Percentiles rank a stretch among this genome's conserved stretches.
Conservation (phyloP, 257 asterid genomes). For the Primulina eburnea region DNA sequence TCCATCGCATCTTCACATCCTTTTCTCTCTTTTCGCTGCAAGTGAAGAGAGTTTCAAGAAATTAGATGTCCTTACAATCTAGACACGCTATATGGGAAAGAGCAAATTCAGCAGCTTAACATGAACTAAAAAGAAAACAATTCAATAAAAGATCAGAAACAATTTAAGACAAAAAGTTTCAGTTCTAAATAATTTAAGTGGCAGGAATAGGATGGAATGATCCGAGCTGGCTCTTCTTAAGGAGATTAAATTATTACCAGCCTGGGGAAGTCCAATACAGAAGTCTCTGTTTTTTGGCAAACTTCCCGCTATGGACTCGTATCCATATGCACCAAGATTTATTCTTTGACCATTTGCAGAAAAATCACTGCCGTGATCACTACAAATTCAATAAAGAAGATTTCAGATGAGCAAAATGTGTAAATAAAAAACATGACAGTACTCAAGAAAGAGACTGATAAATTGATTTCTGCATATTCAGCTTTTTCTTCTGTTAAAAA, state of each 20-base stretch:
- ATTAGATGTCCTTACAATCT: neutral
- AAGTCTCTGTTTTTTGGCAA: constrained; percentile 33
- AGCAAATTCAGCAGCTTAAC: neutral
- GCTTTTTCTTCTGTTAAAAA: no score
- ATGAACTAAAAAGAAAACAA: neutral
- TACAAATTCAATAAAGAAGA: constrained; percentile 28
- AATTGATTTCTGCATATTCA: neutral
- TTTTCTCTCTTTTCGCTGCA: constrained; percentile 46
- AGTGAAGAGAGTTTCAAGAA: constrained; percentile 22
- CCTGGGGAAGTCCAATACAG: constrained; percentile 32
- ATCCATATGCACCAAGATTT: constrained; percentile 23
- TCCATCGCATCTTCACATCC: constrained; percentile 30
- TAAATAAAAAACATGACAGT: neutral
- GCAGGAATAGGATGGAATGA: constrained; percentile 19
- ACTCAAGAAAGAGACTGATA: neutral
- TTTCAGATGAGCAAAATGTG: constrained; percentile 12
- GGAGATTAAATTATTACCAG: constrained; percentile 37
- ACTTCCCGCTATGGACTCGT: constrained; percentile 32
- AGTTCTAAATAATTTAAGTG: constrained; percentile 4
- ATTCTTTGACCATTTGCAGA: constrained; percentile 36
- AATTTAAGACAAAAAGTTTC: constrained; percentile 6
- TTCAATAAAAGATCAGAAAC: neutral
- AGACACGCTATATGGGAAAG: neutral
- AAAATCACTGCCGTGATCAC: constrained; percentile 33
- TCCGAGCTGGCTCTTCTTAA: neutral